A percentile compares a stretch with the other conserved stretches of the same genome.
Conservation (phyloP, 495 filamentous ascomycete genomes). For the Xylaria nigripes region DNA sequence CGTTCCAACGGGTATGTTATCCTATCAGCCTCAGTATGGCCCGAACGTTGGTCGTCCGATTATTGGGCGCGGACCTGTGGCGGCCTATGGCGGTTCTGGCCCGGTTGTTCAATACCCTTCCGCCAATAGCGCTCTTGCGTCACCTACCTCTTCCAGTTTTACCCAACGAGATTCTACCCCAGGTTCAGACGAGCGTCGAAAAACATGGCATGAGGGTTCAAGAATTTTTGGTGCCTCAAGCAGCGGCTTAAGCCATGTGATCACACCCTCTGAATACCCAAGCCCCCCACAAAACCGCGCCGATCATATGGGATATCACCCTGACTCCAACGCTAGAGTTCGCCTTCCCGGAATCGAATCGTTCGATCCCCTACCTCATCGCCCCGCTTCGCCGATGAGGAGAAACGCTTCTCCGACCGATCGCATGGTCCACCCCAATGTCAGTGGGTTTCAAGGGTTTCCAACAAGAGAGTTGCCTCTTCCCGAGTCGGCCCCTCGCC, state of each 20-base stretch:
- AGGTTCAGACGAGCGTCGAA: conserved; percentile 61
- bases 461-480: conserved; percentile 27
- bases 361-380: conserved; percentile 1
- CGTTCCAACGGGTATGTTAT: conserved; percentile 66
- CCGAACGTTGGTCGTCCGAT: conserved; percentile 48
- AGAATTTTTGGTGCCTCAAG: conserved; percentile 36
- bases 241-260: conserved; percentile 42
- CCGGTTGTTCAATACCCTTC: conserved; percentile 44
- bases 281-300: conserved; percentile 42
- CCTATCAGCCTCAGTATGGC: conserved; percentile 61
- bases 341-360: conserved; percentile 81
- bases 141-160: conserved; percentile 63
- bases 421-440: conserved; percentile 41
- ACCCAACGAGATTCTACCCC: conserved; percentile 55
- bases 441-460: conserved; percentile 38
- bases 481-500: conserved; percentile 13
- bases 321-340: conserved; percentile 31
- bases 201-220: conserved; percentile 86
- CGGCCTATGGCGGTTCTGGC: conserved; percentile 43
- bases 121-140: conserved; percentile 52
- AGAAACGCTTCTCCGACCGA: conserved; percentile 58
- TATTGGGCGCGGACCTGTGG: conserved; percentile 49
- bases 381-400: conserved; percentile 51
- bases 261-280: conserved; percentile 54
- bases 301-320: conserved; percentile 31